These are phyloP conservation scores for Microcos paniculata DNA, from an alignment of 345 rosid genomes.

Conservation along the genomic window DNA sequence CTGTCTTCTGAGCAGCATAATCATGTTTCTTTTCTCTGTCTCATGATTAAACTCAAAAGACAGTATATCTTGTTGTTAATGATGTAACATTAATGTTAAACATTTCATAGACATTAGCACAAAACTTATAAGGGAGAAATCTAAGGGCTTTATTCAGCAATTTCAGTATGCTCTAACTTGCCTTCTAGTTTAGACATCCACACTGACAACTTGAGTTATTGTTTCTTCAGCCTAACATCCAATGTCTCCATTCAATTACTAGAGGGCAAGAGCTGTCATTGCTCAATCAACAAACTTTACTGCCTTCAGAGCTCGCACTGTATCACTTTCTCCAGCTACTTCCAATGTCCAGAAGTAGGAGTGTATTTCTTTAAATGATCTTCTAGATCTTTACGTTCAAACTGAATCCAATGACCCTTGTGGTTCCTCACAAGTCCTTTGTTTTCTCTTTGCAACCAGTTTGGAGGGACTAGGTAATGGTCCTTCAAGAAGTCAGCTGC, in stretches of 20 bases:
- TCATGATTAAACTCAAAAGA: background rate
- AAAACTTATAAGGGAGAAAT: too few species aligned
- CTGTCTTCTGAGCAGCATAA: background rate
- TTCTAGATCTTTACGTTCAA: background rate
- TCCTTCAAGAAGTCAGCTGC: background rate
- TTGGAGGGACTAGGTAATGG: background rate
- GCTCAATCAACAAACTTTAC: background rate
- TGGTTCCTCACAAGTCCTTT: background rate
- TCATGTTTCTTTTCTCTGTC: background rate
- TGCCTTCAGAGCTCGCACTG: background rate
- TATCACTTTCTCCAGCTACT: background rate
- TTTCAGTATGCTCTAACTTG: too few species aligned
- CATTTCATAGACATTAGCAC: too few species aligned
- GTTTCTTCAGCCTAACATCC: background rate
- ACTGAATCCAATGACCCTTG: too few species aligned
- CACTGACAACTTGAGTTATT: background rate
- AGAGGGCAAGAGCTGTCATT: background rate
- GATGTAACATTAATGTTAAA: too few species aligned
- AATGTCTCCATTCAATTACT: background rate
- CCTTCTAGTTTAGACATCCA: too few species aligned
- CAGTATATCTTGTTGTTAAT: too few species aligned
- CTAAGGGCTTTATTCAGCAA: too few species aligned
- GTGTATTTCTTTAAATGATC: background rate
- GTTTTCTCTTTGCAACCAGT: background rate
- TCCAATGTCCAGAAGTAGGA: background rate